Conservation (phyloP, 352 stramenopile species). For the Phytophthora sansomeana region DNA sequence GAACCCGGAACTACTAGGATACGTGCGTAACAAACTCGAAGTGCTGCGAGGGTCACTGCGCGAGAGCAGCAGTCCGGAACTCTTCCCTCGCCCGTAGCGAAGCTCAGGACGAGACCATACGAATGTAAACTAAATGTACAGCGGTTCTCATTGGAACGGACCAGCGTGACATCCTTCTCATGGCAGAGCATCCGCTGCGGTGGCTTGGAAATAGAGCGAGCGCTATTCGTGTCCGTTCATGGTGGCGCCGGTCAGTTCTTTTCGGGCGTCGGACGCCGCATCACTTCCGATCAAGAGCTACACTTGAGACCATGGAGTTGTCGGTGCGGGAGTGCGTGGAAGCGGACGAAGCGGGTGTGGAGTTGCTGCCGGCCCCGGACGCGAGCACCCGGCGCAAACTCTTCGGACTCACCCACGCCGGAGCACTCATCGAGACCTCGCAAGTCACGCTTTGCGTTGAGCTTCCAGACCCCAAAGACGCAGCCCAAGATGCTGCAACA, state of each 20-base stretch:
- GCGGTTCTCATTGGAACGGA: no score
- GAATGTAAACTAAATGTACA: conserved; percentile 39
- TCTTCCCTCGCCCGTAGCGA: conserved; percentile 14
- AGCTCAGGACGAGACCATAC: neutral
- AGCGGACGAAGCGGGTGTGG: conserved; percentile 48
- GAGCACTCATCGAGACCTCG: conserved; percentile 69
- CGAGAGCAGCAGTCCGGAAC: conserved; percentile 29
- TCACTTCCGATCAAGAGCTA: neutral
- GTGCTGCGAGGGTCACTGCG: conserved; percentile 58
- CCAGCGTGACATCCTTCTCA: no score
- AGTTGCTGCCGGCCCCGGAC: conserved; percentile 55
- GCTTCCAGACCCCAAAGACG: conserved; percentile 16
- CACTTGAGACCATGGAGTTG: conserved; percentile 43
- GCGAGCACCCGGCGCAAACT: conserved; percentile 53
- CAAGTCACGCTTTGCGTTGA: conserved; percentile 61
- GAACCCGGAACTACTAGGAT: conserved; percentile 53
- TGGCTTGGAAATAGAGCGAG: conserved; percentile 7
- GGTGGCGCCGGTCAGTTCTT: no score
- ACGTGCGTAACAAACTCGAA: conserved; percentile 62
- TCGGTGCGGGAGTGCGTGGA: conserved; percentile 52
- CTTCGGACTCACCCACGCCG: conserved; percentile 67
- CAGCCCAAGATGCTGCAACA: conserved; percentile 12
- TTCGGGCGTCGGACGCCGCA: neutral
- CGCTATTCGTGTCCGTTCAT: no score
- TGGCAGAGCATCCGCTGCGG: conserved; percentile 2